These are phyloP conservation scores for Xylaria multiplex DNA, from an alignment of 2,329 filamentous ascomycete genomes.

Conservation along the genomic window DNA sequence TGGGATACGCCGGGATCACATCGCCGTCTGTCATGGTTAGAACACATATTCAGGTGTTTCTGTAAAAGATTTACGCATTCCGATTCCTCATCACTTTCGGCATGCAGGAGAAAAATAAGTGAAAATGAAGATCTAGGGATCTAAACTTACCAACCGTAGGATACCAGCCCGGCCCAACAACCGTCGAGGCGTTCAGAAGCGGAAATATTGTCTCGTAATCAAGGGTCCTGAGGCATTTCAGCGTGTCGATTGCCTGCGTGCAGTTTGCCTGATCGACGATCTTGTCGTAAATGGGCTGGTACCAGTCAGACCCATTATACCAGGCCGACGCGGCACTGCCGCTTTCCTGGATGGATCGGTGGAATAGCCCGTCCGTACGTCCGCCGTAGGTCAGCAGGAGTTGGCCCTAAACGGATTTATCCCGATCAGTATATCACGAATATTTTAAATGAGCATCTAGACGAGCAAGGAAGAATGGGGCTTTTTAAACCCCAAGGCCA, in stretches of 20 bases:
- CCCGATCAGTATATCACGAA: slow-evolving; percentile 9
- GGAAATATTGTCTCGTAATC: slow-evolving; percentile 58
- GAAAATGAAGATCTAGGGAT: not conserved
- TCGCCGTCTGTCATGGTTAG: slow-evolving; percentile 58
- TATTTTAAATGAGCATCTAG: not conserved
- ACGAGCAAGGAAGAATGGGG: too few relatives aligned
- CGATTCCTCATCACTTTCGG: not conserved
- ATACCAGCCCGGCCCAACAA: slow-evolving; percentile 44
- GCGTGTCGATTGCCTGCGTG: slow-evolving; percentile 54
- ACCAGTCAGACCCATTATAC: slow-evolving; percentile 52
- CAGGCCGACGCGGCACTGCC: slow-evolving; percentile 49
- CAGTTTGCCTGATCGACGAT: slow-evolving; percentile 61
- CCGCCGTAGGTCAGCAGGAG: slow-evolving; percentile 45
- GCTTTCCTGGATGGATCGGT: slow-evolving; percentile 46
- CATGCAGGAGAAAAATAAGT: slow-evolving; percentile 29
- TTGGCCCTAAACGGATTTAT: slow-evolving; percentile 38
- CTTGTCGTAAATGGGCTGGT: slow-evolving; percentile 59
- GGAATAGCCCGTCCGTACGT: slow-evolving; percentile 44
- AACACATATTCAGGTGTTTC: not conserved
- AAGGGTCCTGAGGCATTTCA: slow-evolving; percentile 61
- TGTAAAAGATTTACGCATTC: not conserved
- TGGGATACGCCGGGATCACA: slow-evolving; percentile 62
- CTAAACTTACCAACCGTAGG: slow-evolving; percentile 45
- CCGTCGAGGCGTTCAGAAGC: slow-evolving; percentile 53
- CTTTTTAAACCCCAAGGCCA: not conserved